phyloP scores from a whole-genome alignment of 2,329 filamentous ascomycete genomes.

The Whalleya microplaca region DNA sequence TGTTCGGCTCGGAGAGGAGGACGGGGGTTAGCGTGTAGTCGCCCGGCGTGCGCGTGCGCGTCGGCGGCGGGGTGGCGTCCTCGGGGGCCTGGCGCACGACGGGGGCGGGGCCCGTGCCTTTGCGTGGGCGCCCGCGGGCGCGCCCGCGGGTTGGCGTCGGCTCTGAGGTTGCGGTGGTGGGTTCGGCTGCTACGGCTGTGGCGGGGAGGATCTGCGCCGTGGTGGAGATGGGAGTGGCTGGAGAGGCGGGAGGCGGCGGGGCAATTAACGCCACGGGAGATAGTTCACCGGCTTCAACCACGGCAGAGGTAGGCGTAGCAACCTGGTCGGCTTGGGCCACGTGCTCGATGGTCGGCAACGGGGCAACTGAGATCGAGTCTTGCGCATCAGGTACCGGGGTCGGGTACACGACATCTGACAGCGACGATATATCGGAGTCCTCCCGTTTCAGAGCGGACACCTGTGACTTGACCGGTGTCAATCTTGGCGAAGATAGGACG shows the following conservation, averaged over 20 bases:
- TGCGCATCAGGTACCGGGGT: slow-evolving; percentile 11
- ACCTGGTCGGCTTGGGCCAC: neutral
- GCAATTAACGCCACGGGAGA: slow-evolving; percentile 7
- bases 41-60: slow-evolving; percentile 60
- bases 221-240: slow-evolving; percentile 7
- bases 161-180: slow-evolving; percentile 8
- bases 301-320: neutral
- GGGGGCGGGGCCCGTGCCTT: slow-evolving; percentile 40
- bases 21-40: slow-evolving; percentile 83
- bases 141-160: slow-evolving; percentile 21
- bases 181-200: neutral
- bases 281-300: slow-evolving; percentile 10
- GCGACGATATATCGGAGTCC: slow-evolving; percentile 32
- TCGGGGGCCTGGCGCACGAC: slow-evolving; percentile 30
- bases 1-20: slow-evolving; percentile 74
- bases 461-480: slow-evolving; percentile 36
- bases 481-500: slow-evolving; percentile 39
- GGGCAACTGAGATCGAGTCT: slow-evolving; percentile 24
- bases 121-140: slow-evolving; percentile 32
- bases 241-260: slow-evolving; percentile 14
- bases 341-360: slow-evolving; percentile 22
- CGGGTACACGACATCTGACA: slow-evolving; percentile 29
- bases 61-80: slow-evolving; percentile 11
- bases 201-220: neutral
- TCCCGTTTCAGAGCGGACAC: slow-evolving; percentile 39